Evolutionary conservation across 257 asterid genomes (phyloP).

Genomic region (Echium plantagineum): DNA sequence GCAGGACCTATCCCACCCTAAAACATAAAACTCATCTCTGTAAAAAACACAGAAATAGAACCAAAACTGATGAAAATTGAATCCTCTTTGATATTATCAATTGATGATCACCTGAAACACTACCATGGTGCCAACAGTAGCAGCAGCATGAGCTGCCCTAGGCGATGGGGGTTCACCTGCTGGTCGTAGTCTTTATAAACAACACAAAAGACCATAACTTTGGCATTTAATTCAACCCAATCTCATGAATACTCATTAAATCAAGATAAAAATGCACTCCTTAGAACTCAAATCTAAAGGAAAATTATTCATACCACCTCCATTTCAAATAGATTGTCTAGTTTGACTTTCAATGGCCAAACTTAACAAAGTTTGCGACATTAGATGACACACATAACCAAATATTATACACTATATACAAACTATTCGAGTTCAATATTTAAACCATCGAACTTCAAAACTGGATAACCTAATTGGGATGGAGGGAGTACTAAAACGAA

Average conservation of each 20-base stretch:
- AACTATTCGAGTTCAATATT: no score
- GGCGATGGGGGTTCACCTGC: constrained; percentile 99
- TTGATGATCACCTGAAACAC: constrained; percentile 83
- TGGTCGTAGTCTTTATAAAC: constrained; percentile 55
- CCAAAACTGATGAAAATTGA: background rate
- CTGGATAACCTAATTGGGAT: no score
- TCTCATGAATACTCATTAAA: constrained; percentile 6
- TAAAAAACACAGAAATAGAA: background rate
- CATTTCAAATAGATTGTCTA: no score
- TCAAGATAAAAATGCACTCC: constrained; percentile 1
- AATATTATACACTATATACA: no score
- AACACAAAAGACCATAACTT: constrained; percentile 14
- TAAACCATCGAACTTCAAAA: no score
- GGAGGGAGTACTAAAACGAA: background rate
- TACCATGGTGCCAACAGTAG: constrained; percentile 98
- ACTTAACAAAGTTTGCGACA: background rate
- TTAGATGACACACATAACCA: background rate
- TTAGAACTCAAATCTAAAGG: background rate
- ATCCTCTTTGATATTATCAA: constrained; percentile 6
- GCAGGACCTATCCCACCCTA: constrained; percentile 99
- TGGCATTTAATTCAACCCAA: constrained; percentile 3
- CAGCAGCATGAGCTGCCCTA: constrained; percentile 95
- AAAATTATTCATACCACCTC: no score
- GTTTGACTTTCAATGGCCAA: no score
- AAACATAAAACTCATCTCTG: constrained; percentile 18